Evolutionary conservation across 129 eudicot genomes (phyloP).

Genomic region (Tagetes patula): DNA sequence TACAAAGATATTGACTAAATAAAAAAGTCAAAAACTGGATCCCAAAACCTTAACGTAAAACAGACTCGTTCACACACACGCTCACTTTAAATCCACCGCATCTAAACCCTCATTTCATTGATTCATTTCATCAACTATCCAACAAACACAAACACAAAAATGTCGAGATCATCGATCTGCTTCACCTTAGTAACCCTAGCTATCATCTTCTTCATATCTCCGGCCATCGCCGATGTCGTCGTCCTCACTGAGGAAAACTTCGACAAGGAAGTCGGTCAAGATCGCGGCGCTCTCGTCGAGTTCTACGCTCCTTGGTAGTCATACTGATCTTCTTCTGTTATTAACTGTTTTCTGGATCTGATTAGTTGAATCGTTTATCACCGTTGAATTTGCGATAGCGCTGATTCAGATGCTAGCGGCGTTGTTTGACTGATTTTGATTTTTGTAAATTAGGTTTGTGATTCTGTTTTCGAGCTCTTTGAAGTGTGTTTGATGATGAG

Average conservation of each 20-base stretch:
- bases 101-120: conserved; percentile 1
- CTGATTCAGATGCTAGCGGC: not conserved
- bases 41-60: conserved; percentile 30
- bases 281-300: conserved; percentile 97
- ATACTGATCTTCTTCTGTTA: conserved; percentile 1
- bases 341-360: conserved; percentile 8
- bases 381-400: conserved; percentile 5
- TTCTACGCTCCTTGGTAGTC: conserved; percentile 98
- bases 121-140: not conserved
- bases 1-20: conserved; percentile 28
- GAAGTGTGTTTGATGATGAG: conserved; percentile 20
- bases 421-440: not conserved
- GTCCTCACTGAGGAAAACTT: conserved; percentile 86
- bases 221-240: conserved; percentile 69
- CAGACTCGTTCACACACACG: conserved; percentile 27
- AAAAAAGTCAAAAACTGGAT: conserved; percentile 11
- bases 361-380: not conserved
- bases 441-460: not conserved
- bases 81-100: conserved; percentile 16
- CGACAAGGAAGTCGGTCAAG: conserved; percentile 89
- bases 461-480: conserved; percentile 10
- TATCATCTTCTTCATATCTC: conserved; percentile 37
- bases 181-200: conserved; percentile 47
- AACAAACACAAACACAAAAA: not conserved
- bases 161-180: conserved; percentile 48